Percentiles rank a stretch among this genome's conserved stretches.
Conservation (phyloP, 2,329 filamentous ascomycete genomes). For the Neofusicoccum umdonicola region DNA sequence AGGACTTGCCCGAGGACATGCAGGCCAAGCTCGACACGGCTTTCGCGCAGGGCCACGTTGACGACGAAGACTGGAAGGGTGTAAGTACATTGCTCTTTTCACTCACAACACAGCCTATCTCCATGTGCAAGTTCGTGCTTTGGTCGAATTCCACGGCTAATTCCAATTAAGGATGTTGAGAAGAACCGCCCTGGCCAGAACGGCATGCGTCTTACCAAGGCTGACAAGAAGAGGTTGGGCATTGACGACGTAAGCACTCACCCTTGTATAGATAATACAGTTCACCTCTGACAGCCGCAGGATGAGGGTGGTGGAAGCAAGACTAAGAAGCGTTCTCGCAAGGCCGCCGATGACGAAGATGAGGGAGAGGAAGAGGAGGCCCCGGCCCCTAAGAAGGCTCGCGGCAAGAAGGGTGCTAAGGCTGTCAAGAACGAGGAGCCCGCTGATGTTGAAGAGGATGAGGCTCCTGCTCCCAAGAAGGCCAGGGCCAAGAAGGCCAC, state of each 20-base stretch:
- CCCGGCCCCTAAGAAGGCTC: constrained; percentile 25
- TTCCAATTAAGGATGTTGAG: constrained; percentile 62
- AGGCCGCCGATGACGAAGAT: constrained; percentile 28
- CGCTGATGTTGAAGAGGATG: constrained; percentile 21
- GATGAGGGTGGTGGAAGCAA: constrained; percentile 28
- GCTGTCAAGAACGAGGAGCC: constrained; percentile 24
- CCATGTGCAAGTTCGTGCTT: constrained; percentile 21
- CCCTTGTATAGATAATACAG: constrained; percentile 11
- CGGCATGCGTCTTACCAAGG: constrained; percentile 55
- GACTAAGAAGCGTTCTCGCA: constrained; percentile 41
- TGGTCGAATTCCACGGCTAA: constrained; percentile 23
- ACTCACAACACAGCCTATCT: constrained; percentile 14
- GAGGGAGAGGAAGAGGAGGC: constrained; percentile 33
- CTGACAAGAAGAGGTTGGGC: constrained; percentile 29
- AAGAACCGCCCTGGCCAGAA: constrained; percentile 67
- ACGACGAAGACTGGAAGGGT: constrained; percentile 82
- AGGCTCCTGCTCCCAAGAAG: constrained; percentile 29
- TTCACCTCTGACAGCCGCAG: background rate
- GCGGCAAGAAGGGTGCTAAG: constrained; percentile 30
- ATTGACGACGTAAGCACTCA: constrained; percentile 19
- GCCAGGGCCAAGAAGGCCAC: constrained; percentile 30
- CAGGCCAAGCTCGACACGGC: constrained; percentile 73
- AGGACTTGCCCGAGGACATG: constrained; percentile 67
- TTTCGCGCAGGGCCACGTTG: constrained; percentile 74
- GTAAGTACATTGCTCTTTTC: constrained; percentile 53